Percentiles rank a stretch among this genome's conserved stretches.
Evolutionary conservation across 495 filamentous ascomycete genomes (phyloP).

Genomic region (Aspergillus campestris): DNA sequence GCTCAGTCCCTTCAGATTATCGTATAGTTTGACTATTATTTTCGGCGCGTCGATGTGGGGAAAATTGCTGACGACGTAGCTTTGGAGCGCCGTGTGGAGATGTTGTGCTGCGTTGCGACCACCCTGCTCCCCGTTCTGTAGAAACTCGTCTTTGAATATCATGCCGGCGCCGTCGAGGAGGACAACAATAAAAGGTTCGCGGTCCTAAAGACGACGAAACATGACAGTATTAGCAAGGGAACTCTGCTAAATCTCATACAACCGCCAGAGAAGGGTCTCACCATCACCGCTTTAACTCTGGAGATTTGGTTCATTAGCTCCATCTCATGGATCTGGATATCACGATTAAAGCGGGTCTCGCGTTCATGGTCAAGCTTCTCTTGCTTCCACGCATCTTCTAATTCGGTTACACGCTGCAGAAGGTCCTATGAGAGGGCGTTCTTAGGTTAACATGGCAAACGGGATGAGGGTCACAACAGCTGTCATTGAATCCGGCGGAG

Average conservation of each 20-base stretch:
- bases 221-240: slow-evolving; percentile 16
- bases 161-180: slow-evolving; percentile 73
- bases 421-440: slow-evolving; percentile 31
- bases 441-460: no score
- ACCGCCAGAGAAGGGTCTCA: slow-evolving; percentile 15
- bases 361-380: slow-evolving; percentile 46
- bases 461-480: not conserved
- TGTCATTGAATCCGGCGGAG: slow-evolving; percentile 2
- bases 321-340: slow-evolving; percentile 45
- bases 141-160: slow-evolving; percentile 60
- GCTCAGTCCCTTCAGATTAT: slow-evolving; percentile 57
- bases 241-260: not conserved
- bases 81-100: slow-evolving; percentile 46
- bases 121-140: slow-evolving; percentile 57
- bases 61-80: slow-evolving; percentile 38
- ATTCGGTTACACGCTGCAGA: slow-evolving; percentile 36
- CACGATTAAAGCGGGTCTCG: slow-evolving; percentile 47
- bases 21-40: slow-evolving; percentile 60
- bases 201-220: slow-evolving; percentile 41
- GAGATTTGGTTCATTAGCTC: slow-evolving; percentile 45
- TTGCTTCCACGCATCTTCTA: slow-evolving; percentile 39
- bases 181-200: slow-evolving; percentile 66
- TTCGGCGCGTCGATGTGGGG: slow-evolving; percentile 45
- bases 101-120: slow-evolving; percentile 61
- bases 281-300: slow-evolving; percentile 42